Evolutionary conservation across 345 rosid species (phyloP).

Genomic region (Acer yangbiense): DNA sequence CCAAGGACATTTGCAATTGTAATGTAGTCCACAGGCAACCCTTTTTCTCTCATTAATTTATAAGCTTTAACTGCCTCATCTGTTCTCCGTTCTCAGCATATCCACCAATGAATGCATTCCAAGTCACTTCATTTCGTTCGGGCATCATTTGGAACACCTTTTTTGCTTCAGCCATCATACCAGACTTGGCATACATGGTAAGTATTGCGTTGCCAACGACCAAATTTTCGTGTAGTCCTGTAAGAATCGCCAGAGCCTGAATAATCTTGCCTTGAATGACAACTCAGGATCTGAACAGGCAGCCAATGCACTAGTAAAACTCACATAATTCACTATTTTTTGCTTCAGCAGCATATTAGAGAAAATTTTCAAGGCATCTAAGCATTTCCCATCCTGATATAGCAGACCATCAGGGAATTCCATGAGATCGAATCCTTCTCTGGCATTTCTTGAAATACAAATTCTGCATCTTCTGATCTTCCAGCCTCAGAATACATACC

Average conservation of each 20-base stretch:
- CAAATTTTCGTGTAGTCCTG: constrained; percentile 53
- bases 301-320: constrained; percentile 72
- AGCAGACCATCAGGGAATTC: constrained; percentile 73
- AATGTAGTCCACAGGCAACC: constrained; percentile 51
- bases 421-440: constrained; percentile 76
- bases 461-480: constrained; percentile 56
- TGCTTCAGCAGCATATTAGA: constrained; percentile 43
- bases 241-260: constrained; percentile 63
- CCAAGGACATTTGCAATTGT: constrained; percentile 69
- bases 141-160: constrained; percentile 52
- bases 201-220: constrained; percentile 72
- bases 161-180: constrained; percentile 55
- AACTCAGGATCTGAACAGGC: constrained; percentile 63
- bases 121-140: constrained; percentile 57
- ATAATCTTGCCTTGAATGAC: constrained; percentile 52
- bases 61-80: constrained; percentile 51
- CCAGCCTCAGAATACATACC: constrained; percentile 72
- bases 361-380: constrained; percentile 54
- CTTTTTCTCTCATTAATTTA: constrained; percentile 61
- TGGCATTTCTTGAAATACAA: constrained; percentile 61
- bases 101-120: constrained; percentile 90
- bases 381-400: constrained; percentile 59
- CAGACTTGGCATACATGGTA: constrained; percentile 69
- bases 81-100: constrained; percentile 59
- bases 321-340: constrained; percentile 52